These are phyloP conservation scores for Termitomyces titanicus DNA, from an alignment of 768 basidiomycete genomes.

Conservation along the genomic window DNA sequence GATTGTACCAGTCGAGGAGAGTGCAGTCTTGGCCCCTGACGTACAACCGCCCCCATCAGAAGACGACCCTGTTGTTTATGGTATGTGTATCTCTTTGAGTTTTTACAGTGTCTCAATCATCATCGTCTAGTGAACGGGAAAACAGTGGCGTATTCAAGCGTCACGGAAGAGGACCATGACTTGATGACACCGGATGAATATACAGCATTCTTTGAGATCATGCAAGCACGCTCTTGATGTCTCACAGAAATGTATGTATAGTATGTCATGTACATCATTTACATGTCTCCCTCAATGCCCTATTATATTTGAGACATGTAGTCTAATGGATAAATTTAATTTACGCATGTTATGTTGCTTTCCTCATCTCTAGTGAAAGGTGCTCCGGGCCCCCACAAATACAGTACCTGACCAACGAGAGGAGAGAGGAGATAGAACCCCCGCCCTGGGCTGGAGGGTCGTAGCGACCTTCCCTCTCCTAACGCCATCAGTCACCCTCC, in stretches of 20 bases:
- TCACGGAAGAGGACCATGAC: conserved; percentile 92
- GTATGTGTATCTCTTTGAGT: conserved; percentile 32
- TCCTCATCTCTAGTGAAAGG: no score
- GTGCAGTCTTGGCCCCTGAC: conserved; percentile 22
- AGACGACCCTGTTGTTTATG: conserved; percentile 68
- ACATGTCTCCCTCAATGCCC: neutral
- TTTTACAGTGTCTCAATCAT: neutral
- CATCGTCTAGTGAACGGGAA: conserved; percentile 63
- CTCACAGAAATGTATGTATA: neutral
- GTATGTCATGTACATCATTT: neutral
- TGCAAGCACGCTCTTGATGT: conserved; percentile 42
- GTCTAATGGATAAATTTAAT: neutral
- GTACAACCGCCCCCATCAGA: conserved; percentile 16
- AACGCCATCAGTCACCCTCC: neutral
- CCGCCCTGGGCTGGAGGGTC: neutral
- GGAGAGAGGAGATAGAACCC: no score
- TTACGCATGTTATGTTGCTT: no score
- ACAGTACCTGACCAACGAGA: no score
- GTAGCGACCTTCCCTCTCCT: neutral
- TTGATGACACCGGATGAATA: conserved; percentile 94
- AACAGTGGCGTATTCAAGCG: conserved; percentile 67
- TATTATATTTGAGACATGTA: neutral
- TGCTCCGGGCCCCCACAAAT: no score
- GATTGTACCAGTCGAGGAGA: conserved; percentile 15
- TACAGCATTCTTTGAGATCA: conserved; percentile 71